Conservation (phyloP, 495 filamentous ascomycete species). For the Annulohypoxylon bovei region DNA sequence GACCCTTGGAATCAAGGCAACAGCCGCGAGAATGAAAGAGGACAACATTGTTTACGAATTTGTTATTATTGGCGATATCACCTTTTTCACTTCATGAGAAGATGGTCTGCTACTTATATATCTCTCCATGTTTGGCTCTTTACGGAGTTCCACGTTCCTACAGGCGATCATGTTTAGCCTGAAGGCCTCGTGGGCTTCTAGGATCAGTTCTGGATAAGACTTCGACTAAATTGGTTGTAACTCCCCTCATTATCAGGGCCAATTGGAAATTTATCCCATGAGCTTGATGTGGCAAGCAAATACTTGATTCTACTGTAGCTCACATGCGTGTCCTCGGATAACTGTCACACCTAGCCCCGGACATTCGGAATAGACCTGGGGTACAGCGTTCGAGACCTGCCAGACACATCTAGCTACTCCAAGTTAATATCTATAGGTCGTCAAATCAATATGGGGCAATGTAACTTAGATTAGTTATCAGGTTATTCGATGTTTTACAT, state of each 20-base stretch:
- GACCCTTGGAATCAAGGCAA: constrained; percentile 47
- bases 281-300: constrained; percentile 1
- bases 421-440: neutral
- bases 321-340: neutral
- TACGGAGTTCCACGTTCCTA: neutral
- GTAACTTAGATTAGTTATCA: neutral
- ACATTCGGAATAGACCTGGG: constrained; percentile 36
- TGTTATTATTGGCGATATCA: constrained; percentile 7
- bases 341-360: constrained; percentile 27
- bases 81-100: neutral
- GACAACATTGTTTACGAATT: constrained; percentile 52
- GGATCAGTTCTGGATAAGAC: constrained; percentile 37
- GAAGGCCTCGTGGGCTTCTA: constrained; percentile 42
- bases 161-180: constrained; percentile 41
- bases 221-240: constrained; percentile 36
- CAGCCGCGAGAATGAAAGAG: constrained; percentile 51
- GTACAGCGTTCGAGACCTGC: constrained; percentile 35
- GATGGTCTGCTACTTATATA: constrained; percentile 28
- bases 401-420: neutral
- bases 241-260: constrained; percentile 36
- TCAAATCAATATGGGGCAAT: neutral
- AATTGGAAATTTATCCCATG: constrained; percentile 31
- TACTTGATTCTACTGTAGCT: neutral
- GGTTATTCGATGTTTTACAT: neutral
- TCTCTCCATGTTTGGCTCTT: constrained; percentile 1